Conservation (phyloP, 1,139 yeast species). For the Protomyces lactucae-debilis region DNA sequence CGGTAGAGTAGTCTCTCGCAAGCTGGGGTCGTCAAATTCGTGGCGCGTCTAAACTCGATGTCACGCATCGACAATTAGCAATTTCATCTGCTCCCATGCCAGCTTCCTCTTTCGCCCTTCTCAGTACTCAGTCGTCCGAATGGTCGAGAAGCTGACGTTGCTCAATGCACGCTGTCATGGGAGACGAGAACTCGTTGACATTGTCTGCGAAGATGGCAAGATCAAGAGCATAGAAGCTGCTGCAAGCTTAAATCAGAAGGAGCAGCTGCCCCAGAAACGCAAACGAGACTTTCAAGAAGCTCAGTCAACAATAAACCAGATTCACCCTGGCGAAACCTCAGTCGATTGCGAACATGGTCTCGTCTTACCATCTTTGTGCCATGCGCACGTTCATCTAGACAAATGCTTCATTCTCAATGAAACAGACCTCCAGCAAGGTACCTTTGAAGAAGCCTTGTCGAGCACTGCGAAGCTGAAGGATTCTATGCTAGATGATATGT, state of each 20-base stretch:
- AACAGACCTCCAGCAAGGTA: background rate
- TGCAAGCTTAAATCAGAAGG: too few relatives aligned
- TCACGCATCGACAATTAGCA: background rate
- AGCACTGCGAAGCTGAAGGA: background rate
- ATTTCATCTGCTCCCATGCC: too few relatives aligned
- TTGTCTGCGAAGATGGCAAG: background rate
- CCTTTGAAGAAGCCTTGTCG: background rate
- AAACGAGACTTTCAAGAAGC: too few relatives aligned
- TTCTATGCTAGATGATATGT: background rate
- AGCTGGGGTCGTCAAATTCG: background rate
- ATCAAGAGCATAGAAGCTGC: background rate
- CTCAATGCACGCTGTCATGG: background rate
- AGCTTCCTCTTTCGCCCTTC: too few relatives aligned
- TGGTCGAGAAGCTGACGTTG: background rate
- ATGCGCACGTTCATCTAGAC: constrained; percentile 6
- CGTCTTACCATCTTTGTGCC: background rate
- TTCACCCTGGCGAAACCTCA: background rate
- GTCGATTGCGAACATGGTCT: background rate
- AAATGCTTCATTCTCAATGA: constrained; percentile 3
- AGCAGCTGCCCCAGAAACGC: too few relatives aligned
- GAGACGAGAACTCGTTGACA: background rate
- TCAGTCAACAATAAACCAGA: too few relatives aligned
- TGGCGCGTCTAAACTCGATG: background rate
- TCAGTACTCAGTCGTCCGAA: background rate
- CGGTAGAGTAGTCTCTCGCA: background rate